Evolutionary conservation across 2,329 filamentous ascomycete species (phyloP).

Genomic region (Cordyceps farinosa): DNA sequence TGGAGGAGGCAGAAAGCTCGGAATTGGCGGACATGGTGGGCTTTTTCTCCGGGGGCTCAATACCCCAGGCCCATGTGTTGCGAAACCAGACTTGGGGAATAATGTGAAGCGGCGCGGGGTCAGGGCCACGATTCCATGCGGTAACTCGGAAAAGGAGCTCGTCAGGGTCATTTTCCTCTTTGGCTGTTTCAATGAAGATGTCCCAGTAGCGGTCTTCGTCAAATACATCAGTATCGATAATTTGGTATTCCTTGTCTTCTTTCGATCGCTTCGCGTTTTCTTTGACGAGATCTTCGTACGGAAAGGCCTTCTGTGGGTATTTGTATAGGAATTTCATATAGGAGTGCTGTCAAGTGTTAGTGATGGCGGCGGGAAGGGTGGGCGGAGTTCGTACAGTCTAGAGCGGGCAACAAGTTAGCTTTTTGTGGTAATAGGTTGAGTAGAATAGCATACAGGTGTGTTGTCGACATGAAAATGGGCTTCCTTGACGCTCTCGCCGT

Average conservation of each 20-base stretch:
- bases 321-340: constrained; percentile 99
- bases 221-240: constrained; percentile 84
- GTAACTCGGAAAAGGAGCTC: constrained; percentile 92
- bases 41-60: constrained; percentile 71
- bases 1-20: constrained; percentile 69
- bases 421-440: constrained; percentile 17
- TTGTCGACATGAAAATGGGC: constrained; percentile 96
- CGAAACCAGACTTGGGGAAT: constrained; percentile 95
- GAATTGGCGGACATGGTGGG: constrained; percentile 68
- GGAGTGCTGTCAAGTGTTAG: constrained; percentile 62
- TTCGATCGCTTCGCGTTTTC: constrained; percentile 77
- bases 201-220: constrained; percentile 93
- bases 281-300: constrained; percentile 81
- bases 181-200: constrained; percentile 93
- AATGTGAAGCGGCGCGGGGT: constrained; percentile 88
- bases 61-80: constrained; percentile 95
- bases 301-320: constrained; percentile 87
- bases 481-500: constrained; percentile 96
- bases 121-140: constrained; percentile 90
- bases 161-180: constrained; percentile 87
- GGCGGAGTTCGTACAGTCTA: constrained; percentile 42
- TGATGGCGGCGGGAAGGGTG: constrained; percentile 17
- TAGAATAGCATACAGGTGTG: constrained; percentile 57
- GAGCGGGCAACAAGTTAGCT: constrained; percentile 23
- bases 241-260: constrained; percentile 82